phyloP scores from a whole-genome alignment of 2,329 filamentous ascomycete genomes.

The Hymenoscyphus albidus region DNA sequence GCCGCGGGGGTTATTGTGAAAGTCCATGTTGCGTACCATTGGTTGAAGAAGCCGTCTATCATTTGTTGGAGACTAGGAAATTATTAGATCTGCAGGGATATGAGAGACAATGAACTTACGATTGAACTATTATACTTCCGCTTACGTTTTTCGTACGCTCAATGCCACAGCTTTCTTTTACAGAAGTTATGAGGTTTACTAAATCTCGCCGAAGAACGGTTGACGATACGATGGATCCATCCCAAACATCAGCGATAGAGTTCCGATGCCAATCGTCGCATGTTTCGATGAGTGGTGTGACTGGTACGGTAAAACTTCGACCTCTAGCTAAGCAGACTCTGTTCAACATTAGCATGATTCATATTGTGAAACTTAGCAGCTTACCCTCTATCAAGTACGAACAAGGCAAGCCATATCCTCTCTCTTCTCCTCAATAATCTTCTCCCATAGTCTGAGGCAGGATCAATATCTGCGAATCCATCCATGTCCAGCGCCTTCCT shows the following conservation, averaged over 20 bases:
- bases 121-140: conserved; percentile 51
- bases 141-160: conserved; percentile 47
- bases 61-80: conserved; percentile 48
- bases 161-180: conserved; percentile 57
- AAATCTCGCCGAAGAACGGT: conserved; percentile 65
- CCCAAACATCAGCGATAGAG: conserved; percentile 59
- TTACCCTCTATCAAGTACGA: conserved; percentile 67
- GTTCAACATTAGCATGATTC: conserved; percentile 21
- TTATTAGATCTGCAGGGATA: conserved; percentile 8
- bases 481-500: conserved; percentile 63
- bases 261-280: conserved; percentile 68
- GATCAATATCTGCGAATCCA: conserved; percentile 61
- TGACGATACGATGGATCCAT: conserved; percentile 69
- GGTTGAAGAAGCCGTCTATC: conserved; percentile 63
- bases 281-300: conserved; percentile 60
- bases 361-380: conserved; percentile 12
- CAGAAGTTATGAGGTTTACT: conserved; percentile 54
- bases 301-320: conserved; percentile 63
- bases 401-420: conserved; percentile 66
- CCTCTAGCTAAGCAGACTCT: conserved; percentile 67
- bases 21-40: conserved; percentile 62
- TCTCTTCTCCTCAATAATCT: conserved; percentile 62
- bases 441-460: conserved; percentile 55
- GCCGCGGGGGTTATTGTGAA: conserved; percentile 38
- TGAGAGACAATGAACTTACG: conserved; percentile 37